Conservation (phyloP, 371 early-diverging fungal genomes). For the Apophysomyces trapeziformis region DNA sequence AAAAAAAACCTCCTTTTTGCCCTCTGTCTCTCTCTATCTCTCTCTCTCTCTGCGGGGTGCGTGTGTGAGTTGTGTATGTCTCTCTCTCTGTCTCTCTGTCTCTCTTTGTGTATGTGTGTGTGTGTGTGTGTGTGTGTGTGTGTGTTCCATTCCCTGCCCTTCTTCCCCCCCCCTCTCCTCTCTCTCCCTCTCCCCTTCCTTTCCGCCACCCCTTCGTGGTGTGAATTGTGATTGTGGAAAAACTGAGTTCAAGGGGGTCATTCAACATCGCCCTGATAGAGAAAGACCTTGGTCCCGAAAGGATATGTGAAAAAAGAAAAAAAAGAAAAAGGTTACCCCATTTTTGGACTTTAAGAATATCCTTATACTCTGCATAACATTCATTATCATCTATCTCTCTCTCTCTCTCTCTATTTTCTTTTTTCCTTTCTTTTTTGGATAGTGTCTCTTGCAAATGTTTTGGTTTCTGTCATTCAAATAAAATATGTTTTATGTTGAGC, state of each 20-base stretch:
- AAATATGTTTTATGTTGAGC: neutral
- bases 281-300: neutral
- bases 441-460: neutral
- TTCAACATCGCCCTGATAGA: too few species aligned
- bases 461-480: constrained; percentile 7
- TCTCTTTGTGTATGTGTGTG: too few species aligned
- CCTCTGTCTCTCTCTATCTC: neutral
- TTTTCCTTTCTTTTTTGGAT: constrained; percentile 8
- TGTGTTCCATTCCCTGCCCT: too few species aligned
- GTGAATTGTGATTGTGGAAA: constrained; percentile 8
- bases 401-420: constrained; percentile 5
- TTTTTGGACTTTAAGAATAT: constrained; percentile 10
- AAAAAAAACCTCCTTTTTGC: constrained; percentile 14
- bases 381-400: neutral
- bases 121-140: too few species aligned
- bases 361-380: neutral
- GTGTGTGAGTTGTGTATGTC: neutral
- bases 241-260: constrained; percentile 6
- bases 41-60: neutral
- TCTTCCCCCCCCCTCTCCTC: neutral
- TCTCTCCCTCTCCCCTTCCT: neutral
- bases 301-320: neutral
- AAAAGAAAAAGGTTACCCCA: neutral
- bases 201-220: neutral
- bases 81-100: too few species aligned